These are phyloP conservation scores for Cyanidiococcus yangmingshanensis DNA, from an alignment of 23 red algal species.

Conservation along the genomic window DNA sequence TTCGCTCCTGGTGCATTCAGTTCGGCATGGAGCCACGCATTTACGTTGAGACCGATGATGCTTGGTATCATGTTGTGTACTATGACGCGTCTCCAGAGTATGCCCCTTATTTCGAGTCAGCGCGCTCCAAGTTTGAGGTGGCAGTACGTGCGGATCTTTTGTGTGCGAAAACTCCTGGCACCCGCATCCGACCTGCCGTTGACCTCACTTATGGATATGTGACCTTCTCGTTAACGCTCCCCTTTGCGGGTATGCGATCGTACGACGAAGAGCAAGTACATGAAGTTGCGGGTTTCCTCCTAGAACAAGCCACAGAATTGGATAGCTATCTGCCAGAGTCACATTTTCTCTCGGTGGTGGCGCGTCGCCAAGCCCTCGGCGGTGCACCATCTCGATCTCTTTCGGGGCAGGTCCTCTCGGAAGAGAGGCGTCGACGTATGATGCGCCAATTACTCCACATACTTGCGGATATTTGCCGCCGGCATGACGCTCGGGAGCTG, in stretches of 20 bases:
- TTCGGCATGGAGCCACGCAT: slow-evolving; percentile 6
- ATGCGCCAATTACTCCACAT: not conserved
- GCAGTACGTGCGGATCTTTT: slow-evolving; percentile 6
- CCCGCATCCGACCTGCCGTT: not conserved
- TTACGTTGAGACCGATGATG: slow-evolving; percentile 13
- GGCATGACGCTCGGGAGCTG: not conserved
- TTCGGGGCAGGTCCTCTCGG: not conserved
- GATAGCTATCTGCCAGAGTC: slow-evolving; percentile 11
- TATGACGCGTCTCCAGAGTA: slow-evolving; percentile 4
- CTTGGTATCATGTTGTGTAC: slow-evolving; percentile 17
- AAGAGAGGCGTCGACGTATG: not conserved
- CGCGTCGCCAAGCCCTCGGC: not conserved
- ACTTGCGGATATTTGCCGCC: not conserved
- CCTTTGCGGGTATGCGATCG: not conserved
- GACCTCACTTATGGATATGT: slow-evolving; percentile 4
- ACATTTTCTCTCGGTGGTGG: slow-evolving; percentile 11
- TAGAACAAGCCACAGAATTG: not conserved
- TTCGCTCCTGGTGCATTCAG: slow-evolving; percentile 17
- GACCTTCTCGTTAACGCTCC: not conserved
- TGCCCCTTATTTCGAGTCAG: slow-evolving; percentile 8
- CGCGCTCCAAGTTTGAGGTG: slow-evolving; percentile 15
- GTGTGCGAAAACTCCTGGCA: not conserved
- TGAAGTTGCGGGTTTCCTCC: not conserved
- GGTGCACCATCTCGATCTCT: not conserved
- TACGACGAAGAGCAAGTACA: slow-evolving; percentile 6